phyloP scores from a whole-genome alignment of 768 basidiomycete genomes.

The Lyophyllum shimeji region DNA sequence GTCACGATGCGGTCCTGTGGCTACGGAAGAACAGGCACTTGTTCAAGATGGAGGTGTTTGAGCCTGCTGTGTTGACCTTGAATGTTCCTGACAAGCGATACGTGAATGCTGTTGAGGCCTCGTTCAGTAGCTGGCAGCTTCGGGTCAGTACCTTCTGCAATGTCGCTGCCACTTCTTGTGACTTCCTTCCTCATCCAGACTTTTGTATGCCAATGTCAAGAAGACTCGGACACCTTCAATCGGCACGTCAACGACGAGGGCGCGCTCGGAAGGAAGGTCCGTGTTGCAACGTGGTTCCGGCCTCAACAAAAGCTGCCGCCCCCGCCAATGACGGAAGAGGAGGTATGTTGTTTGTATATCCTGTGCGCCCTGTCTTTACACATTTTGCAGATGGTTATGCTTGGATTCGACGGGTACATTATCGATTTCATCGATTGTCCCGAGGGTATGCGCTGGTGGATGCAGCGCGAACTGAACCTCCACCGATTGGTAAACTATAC shows the following conservation, averaged over 20 bases:
- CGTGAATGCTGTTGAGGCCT: conserved; percentile 72
- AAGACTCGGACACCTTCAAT: conserved; percentile 78
- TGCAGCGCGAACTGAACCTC: conserved; percentile 60
- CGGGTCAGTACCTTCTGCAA: conserved; percentile 48
- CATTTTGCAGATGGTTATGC: conserved; percentile 44
- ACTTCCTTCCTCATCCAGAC: conserved; percentile 46
- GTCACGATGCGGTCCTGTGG: conserved; percentile 70
- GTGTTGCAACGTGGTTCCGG: conserved; percentile 71
- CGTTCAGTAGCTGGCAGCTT: conserved; percentile 57
- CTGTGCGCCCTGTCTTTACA: not conserved
- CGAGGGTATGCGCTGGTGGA: conserved; percentile 67
- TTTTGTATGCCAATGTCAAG: conserved; percentile 80
- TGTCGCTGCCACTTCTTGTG: not conserved
- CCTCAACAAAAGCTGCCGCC: conserved; percentile 36
- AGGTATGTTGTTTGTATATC: conserved; percentile 38
- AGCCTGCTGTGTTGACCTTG: conserved; percentile 78
- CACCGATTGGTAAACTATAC: conserved; percentile 65
- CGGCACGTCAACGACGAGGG: conserved; percentile 62
- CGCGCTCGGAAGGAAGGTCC: conserved; percentile 49
- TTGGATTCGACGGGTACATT: conserved; percentile 82
- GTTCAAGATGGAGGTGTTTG: conserved; percentile 83
- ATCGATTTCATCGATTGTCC: conserved; percentile 81
- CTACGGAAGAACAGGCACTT: conserved; percentile 59
- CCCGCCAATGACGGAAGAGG: conserved; percentile 59
- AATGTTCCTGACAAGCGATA: conserved; percentile 63